Evolutionary conservation across 768 basidiomycete genomes (phyloP).

Genomic region (Auriscalpium vulgare): DNA sequence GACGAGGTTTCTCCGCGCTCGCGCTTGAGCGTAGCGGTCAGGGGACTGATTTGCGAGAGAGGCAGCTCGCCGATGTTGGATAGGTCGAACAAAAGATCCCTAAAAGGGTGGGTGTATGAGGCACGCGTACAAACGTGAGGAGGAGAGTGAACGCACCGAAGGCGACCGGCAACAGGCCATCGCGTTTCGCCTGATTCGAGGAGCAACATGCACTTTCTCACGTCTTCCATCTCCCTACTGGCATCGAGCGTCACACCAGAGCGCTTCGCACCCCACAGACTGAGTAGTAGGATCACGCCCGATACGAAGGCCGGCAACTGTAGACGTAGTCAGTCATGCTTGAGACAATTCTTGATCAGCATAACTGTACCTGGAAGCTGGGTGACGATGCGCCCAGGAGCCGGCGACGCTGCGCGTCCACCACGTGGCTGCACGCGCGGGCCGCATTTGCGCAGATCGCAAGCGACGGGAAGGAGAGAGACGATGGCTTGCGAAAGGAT

Average conservation of each 20-base stretch:
- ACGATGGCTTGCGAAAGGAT: constrained; percentile 21
- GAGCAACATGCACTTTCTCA: constrained; percentile 38
- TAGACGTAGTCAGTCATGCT: constrained; percentile 9
- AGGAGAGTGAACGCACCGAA: constrained; percentile 1
- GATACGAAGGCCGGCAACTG: constrained; percentile 34
- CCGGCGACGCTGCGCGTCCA: constrained; percentile 25
- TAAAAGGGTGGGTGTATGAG: background rate
- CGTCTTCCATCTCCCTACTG: constrained; percentile 40
- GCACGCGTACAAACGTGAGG: background rate
- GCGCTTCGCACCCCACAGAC: constrained; percentile 46
- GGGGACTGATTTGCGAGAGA: background rate
- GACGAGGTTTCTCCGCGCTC: background rate
- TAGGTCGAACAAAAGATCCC: constrained; percentile 10
- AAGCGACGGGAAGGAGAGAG: constrained; percentile 36
- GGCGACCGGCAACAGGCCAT: constrained; percentile 10
- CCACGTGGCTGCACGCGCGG: constrained; percentile 36
- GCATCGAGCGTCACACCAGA: constrained; percentile 34
- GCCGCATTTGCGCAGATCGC: constrained; percentile 48
- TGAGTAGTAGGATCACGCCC: constrained; percentile 45
- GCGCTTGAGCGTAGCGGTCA: background rate
- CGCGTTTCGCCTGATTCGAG: constrained; percentile 11
- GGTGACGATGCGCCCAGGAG: constrained; percentile 13
- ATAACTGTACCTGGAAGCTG: constrained; percentile 1
- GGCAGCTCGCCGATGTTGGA: background rate
- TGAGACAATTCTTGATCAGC: background rate